Evolutionary conservation across 1,284 basidiomycete genomes (phyloP), one percentile per base, ranked within the genome.

Genomic region (Golubevia pallescens): DNA sequence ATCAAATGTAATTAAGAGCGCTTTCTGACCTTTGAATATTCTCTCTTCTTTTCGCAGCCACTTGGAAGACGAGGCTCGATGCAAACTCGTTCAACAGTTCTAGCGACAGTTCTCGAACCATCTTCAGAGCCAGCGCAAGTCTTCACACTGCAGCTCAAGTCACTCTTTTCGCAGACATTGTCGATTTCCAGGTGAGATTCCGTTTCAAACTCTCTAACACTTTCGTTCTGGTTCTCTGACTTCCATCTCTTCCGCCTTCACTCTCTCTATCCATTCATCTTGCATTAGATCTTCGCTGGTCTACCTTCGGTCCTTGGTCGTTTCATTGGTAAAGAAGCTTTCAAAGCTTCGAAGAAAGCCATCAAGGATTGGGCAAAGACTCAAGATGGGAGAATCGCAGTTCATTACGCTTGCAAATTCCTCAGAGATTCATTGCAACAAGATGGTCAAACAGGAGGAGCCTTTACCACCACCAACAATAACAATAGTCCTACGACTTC

Each of bases 331-430:
- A 71, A 70, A 6, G 65, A 64, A 14, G 74, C 74, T 4, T 73
- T 78, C 63, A 75, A 70, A 13, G 63, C 69, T 20, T 75, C 71
- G 19, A 63, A 70, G 16, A 61, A 67, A 1, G 67, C 68, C 1
- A 69, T 75, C 61, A 74, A 70, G 56, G 74, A 73, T 23, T 78
- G 75, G 75, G 74, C 73, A 8, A 62, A 66, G 28, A 73, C 68
- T 4, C 65, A 67, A 14, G 74, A 74, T 38, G 71, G 71, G 2
- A 57, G 71, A 5, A 68, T 68, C 1, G 75, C 74, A 0, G 74
- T 73, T 38, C 10, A 10, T 13, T 38, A 60, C n/a, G 38, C 21
- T 28, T 13, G 58, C 32, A 34, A 14, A 38, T 19, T 38, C 10
- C 24, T 38, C 13, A n/a, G n/a, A 2, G 10, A 5, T 60, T 52